phyloP scores from a whole-genome alignment of 2,329 filamentous ascomycete genomes.

The Diaporthe nobilis region DNA sequence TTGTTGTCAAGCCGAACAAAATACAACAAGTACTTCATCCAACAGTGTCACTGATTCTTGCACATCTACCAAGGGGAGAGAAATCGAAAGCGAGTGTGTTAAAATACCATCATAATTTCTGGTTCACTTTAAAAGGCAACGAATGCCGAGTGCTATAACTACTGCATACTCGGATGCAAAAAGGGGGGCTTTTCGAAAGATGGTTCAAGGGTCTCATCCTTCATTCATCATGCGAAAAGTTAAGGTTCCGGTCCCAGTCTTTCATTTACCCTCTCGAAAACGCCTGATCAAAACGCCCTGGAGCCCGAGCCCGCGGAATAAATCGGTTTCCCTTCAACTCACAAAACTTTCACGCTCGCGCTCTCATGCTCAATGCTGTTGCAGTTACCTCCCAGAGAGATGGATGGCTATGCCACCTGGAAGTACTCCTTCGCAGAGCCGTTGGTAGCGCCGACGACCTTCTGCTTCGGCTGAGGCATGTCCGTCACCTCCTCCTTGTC shows the following conservation, averaged over 20 bases:
- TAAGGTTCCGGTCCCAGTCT: background rate
- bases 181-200: background rate
- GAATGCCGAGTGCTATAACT: background rate
- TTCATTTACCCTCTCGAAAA: conserved; percentile 5
- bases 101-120: background rate
- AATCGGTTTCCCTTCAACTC: background rate
- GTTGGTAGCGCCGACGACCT: background rate
- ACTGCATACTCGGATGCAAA: conserved; percentile 5
- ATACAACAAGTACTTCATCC: background rate
- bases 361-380: background rate
- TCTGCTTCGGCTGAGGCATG: conserved; percentile 45
- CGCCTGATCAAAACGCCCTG: conserved; percentile 16
- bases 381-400: background rate
- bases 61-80: background rate
- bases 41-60: background rate
- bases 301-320: conserved; percentile 1
- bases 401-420: background rate
- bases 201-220: conserved; percentile 20
- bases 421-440: conserved; percentile 12
- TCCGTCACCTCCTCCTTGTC: conserved; percentile 60
- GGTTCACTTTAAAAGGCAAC: background rate
- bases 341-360: conserved; percentile 11
- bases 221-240: conserved; percentile 23
- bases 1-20: too few species aligned
- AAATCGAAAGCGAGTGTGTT: too few species aligned